Evolutionary conservation across 1,139 yeast genomes (phyloP), one percentile per base, ranked within the genome.

Genomic region (Zygosaccharomyces sapae): DNA sequence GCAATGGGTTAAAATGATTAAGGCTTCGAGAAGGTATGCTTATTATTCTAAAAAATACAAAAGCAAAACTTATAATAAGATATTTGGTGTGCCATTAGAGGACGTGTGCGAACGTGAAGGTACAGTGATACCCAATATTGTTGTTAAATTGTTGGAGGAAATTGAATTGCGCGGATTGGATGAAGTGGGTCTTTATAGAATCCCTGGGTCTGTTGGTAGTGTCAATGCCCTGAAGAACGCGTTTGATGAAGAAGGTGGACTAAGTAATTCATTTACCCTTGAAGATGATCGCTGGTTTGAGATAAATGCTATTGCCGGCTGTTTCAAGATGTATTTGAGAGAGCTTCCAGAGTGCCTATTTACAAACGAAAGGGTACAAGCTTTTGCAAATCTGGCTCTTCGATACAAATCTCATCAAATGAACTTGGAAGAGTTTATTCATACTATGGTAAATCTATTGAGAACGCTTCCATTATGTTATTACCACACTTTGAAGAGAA

Each of bases 101-200:
- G 80, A 79, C 56, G 77, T 89, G 4, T 88, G 96, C 63, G 77
- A 73, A 47, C 74, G 96, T 44, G 96, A 88, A 55, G 71, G 76
- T 10, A 68, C 79, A 0, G 51, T 68, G 2, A 71, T 81, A 27
- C 98, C 98, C 1, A 69, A 65, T 12, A 79, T 90, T 35, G 80
- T 89, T 49, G 78, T 76, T 30, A 73, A 75, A 45, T 70, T 92
- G 29, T 74, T 89, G 56, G 73, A 73, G 40, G 95, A 84, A 57
- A 83, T 92, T 53, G 97, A 92, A 63, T 68, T 73, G 25, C 80
- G 90, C 47, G 97, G 97, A 0, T 66, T 92, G 33, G 87, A 86
- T 53, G 97, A 90, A 63, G 87, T 88, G 50, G 98, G 98, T 19
- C 73, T 92, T 16, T 92, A 92, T 66, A 81, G 98, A 65, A 86